Evolutionary conservation across 495 filamentous ascomycete genomes (phyloP), one percentile per base, ranked within the genome.

Genomic region (Penicillium parvum): DNA sequence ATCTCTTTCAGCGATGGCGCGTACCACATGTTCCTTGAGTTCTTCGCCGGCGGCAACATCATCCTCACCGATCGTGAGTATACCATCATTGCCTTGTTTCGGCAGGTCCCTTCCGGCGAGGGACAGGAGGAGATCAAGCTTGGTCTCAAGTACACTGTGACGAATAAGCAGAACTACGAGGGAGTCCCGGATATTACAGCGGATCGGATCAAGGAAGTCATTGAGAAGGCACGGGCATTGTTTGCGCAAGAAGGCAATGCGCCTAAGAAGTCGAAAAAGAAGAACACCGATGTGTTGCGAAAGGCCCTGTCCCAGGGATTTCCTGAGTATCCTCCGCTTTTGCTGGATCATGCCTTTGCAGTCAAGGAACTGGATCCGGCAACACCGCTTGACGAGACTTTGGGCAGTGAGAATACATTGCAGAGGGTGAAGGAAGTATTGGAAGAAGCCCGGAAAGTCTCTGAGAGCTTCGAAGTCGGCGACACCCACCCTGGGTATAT

Each of bases 1-100:
- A 78, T 97, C 40, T 77, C 83, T 59, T 96, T 98, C 63, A 91
- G 86, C 55, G 89, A 96, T 70, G 91, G 92, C 14, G 74, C 78
- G 48, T 96, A 91, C 57, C 75, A 83, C 26, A 69, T 98, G 25
- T 95, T 88, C 58, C 69, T 98, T 27, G 92, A 98, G 65, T 98
- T 98, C 67, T 98, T 92, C 65, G 91, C 92, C 3, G 79, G 78
- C n/a, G 92, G 92, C 23, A 98, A 98, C 61, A 83, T 98, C 41
- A 85, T 98, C 37, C 71, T 98, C 37, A 94, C 90, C 3, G 88
- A 96, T 57, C 72, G 74, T 27, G 84, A 91, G 10, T 69, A 87
- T 40, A 85, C 78, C 34, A 85, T 96, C 44, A 57, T 96, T 9
- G 79, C 84, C 3, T 66, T 96, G 27, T 70, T 94, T 53, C 82